These are phyloP conservation scores for Picea mariana DNA, from an alignment of 83 land plant genomes.

Conservation along the genomic window DNA sequence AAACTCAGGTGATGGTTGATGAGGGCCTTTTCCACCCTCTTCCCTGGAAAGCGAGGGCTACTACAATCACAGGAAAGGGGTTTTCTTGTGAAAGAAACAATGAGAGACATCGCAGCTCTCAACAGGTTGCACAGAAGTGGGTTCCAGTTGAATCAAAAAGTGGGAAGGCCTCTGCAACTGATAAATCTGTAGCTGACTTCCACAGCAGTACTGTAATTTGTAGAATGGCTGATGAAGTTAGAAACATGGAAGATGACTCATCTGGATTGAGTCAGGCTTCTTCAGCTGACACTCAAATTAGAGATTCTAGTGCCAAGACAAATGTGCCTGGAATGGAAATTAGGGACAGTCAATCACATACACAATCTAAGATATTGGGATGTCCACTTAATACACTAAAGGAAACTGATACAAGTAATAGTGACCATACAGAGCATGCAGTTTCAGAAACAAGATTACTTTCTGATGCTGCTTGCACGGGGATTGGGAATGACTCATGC, in stretches of 20 bases:
- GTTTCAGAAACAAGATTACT: neutral
- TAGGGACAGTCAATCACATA: neutral
- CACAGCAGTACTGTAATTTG: neutral
- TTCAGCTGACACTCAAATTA: neutral
- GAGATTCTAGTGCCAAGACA: neutral
- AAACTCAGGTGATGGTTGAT: neutral
- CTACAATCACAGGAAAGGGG: neutral
- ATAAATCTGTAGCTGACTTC: neutral
- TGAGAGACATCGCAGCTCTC: neutral
- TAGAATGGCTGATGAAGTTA: neutral
- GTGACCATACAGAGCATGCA: neutral
- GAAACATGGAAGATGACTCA: neutral
- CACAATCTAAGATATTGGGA: neutral
- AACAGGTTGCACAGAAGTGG: neutral
- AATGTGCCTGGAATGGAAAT: neutral
- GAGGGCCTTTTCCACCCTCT: neutral
- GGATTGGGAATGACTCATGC: neutral
- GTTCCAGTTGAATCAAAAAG: neutral
- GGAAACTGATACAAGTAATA: neutral
- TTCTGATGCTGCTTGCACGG: neutral
- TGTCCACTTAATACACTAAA: neutral
- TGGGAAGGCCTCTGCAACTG: neutral
- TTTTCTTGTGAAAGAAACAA: neutral
- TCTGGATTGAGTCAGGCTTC: neutral
- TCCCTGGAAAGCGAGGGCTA: neutral